Evolutionary conservation across 352 stramenopile species (phyloP).

Genomic region (Pythium brachiatum): DNA sequence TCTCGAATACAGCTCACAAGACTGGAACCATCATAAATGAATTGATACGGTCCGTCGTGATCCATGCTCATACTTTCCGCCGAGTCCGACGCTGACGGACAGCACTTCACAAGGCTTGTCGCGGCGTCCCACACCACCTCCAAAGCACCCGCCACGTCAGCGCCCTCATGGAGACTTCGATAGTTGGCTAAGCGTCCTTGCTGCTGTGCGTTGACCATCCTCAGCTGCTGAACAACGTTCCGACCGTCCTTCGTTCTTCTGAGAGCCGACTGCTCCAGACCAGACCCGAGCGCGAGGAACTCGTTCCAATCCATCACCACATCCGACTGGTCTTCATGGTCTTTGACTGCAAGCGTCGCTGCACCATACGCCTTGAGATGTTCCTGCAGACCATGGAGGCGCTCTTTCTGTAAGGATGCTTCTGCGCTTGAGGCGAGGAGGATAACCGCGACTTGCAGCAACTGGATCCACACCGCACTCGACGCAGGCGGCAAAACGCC

Average conservation of each 20-base stretch:
- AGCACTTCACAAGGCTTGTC: neutral
- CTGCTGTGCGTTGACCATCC: conserved; percentile 8
- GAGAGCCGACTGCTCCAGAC: conserved; percentile 8
- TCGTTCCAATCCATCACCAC: conserved; percentile 20
- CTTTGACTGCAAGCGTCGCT: neutral
- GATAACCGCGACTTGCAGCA: neutral
- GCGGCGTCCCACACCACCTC: neutral
- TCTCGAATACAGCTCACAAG: no score
- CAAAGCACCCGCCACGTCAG: neutral
- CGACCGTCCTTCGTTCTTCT: conserved; percentile 14
- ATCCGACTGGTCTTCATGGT: neutral
- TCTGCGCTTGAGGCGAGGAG: neutral
- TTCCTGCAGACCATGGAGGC: neutral
- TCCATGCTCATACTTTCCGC: no score
- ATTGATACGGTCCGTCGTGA: no score
- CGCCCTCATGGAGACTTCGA: neutral
- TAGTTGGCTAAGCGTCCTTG: neutral
- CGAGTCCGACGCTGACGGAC: neutral
- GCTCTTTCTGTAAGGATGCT: neutral
- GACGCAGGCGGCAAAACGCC: neutral
- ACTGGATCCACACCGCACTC: neutral
- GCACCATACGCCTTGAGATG: neutral
- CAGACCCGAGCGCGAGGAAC: conserved; percentile 8
- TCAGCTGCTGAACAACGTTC: neutral
- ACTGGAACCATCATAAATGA: no score